A percentile compares a stretch with the other conserved stretches of the same genome.
Evolutionary conservation across 202 grass and related monocot species (phyloP).

Genomic region (Eragrostis tef): DNA sequence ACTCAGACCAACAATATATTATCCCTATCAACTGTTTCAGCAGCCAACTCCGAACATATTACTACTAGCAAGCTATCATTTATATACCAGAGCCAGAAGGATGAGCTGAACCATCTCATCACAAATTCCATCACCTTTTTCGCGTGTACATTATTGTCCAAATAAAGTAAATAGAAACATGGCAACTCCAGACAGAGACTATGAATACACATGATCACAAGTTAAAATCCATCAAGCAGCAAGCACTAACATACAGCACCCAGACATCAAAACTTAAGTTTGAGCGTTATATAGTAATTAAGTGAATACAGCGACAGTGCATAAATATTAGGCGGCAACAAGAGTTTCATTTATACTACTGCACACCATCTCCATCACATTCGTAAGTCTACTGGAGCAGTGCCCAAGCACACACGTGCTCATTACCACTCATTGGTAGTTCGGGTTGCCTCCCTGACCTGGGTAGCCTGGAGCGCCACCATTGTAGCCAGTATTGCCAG

Average conservation of each 20-base stretch:
- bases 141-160: too few relatives aligned
- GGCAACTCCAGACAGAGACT: too few relatives aligned
- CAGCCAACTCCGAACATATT: too few relatives aligned
- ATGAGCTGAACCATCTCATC: too few relatives aligned
- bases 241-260: not conserved
- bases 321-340: conserved; percentile 22
- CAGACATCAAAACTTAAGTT: not conserved
- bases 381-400: not conserved
- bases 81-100: too few relatives aligned
- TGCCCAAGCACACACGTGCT: not conserved
- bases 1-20: too few relatives aligned
- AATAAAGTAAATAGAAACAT: too few relatives aligned
- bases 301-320: not conserved
- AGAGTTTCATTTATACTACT: conserved; percentile 33
- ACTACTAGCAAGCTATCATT: too few relatives aligned
- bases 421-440: conserved; percentile 34
- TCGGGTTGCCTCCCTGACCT: conserved; percentile 29
- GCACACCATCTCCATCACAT: not conserved
- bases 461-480: conserved; percentile 23
- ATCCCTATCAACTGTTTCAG: too few relatives aligned
- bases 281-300: not conserved
- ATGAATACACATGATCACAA: too few relatives aligned
- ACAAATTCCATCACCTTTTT: too few relatives aligned
- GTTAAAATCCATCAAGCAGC: not conserved
- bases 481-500: conserved; percentile 27